Evolutionary conservation across 306 rosid genomes (phyloP).

Genomic region (Ochetophila trinervis): DNA sequence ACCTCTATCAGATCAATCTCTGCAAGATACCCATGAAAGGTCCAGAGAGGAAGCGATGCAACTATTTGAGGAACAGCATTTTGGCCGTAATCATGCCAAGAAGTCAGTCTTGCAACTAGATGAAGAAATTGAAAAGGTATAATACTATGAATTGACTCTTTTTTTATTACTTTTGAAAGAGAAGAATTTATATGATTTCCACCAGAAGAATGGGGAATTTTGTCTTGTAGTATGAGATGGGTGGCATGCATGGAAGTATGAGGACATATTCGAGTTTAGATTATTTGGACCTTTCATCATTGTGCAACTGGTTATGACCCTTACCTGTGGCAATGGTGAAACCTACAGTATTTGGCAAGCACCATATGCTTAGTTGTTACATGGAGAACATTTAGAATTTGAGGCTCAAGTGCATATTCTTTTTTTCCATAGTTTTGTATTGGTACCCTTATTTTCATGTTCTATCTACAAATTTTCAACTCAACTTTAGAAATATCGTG

Average conservation of each 20-base stretch:
- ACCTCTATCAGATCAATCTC: constrained; percentile 60
- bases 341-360: background rate
- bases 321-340: background rate
- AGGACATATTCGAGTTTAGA: background rate
- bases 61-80: constrained; percentile 78
- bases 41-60: constrained; percentile 50
- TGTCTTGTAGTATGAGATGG: background rate
- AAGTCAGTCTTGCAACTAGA: constrained; percentile 72
- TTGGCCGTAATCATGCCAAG: constrained; percentile 88
- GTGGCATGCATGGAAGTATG: background rate
- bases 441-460: background rate
- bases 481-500: constrained; percentile 9
- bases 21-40: constrained; percentile 55
- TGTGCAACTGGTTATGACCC: background rate
- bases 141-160: constrained; percentile 7
- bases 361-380: background rate
- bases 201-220: background rate
- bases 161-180: background rate
- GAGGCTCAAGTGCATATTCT: background rate
- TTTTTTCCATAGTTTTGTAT: background rate
- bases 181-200: background rate
- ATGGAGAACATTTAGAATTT: background rate
- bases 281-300: background rate
- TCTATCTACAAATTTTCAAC: background rate
- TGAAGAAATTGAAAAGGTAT: constrained; percentile 80